These are phyloP conservation scores for Eucalyptus pumila DNA, from an alignment of 345 rosid species.

Conservation along the genomic window DNA sequence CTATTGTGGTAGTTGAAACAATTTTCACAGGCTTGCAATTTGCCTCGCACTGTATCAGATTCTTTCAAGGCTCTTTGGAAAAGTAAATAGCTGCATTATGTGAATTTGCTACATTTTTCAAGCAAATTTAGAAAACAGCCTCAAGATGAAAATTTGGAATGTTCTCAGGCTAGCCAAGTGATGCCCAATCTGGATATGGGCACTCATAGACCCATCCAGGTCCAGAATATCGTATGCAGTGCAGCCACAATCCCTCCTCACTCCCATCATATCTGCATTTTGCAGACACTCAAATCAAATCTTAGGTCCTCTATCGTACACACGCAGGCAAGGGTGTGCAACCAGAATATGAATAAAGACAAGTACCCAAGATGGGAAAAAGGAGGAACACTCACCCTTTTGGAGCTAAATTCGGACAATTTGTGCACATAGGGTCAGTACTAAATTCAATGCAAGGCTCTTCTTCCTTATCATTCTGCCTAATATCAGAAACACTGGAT, in stretches of 20 bases:
- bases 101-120: neutral
- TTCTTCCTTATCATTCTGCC: constrained; percentile 5
- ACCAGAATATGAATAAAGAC: neutral
- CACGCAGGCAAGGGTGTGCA: neutral
- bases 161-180: constrained; percentile 2
- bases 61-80: neutral
- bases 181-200: constrained; percentile 73
- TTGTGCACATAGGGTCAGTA: constrained; percentile 78
- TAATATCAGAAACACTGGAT: neutral
- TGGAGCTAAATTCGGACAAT: constrained; percentile 68
- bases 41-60: neutral
- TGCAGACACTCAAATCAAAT: neutral
- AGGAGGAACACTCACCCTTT: constrained; percentile 37
- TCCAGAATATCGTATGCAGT: constrained; percentile 65
- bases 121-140: neutral
- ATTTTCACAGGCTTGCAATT: neutral
- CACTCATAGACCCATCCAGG: constrained; percentile 75
- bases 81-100: neutral
- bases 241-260: constrained; percentile 75
- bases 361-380: neutral
- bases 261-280: constrained; percentile 42
- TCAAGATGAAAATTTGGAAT: neutral
- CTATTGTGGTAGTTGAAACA: neutral
- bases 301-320: neutral
- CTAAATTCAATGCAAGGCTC: constrained; percentile 39